Evolutionary conservation across 2,329 filamentous ascomycete species (phyloP), one percentile per base, ranked within the genome.

Genomic region (Conoideocrella luteorostrata): DNA sequence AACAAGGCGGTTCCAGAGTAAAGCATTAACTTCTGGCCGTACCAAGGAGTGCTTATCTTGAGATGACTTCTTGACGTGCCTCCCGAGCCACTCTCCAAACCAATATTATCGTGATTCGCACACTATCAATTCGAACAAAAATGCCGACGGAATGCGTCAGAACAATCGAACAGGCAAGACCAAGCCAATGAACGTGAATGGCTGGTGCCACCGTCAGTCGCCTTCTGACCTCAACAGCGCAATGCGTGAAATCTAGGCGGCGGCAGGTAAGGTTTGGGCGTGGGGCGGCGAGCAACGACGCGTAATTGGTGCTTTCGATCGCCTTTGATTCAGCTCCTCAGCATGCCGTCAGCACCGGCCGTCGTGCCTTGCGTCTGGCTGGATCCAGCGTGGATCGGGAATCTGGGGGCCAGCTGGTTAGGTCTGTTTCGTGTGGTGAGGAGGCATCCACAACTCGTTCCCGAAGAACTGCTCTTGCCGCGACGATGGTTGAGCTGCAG

Each of bases 401-500:
- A 21, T 34, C 12, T 28, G 21, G 26, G 13, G 7, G 6, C 9
- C 28, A 13, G 35, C 28, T 18, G 35, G 43, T 28, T 11, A 34
- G 17, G 21, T 22, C 21, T 24, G 35, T 15, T n/a, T n/a, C n/a
- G n/a, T n/a, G 35, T 39, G 26, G n/a, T 6, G 35, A 24, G 10
- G 12, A 11, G 22, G 36, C 36, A 44, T 13, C 29, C 36, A 20
- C 36, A 28, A 23, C 30, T 34, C 32, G 33, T 22, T 21, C 4
- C 28, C 32, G 21, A 10, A n/a, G 26, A 22, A 30, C 15, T 30
- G 24, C 32, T 13, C 12, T 28, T 6, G 15, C 21, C 22, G 2
- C 18, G 30, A n/a, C 22, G 43, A 21, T 39, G 43, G 20, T 24
- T 13, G 37, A 41, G 30, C 32, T n/a, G 36, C 43, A 22, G 29